Base-by-base conservation (phyloP, 1,139 yeast species). In the Suhomyces ambrosiae region DNA sequence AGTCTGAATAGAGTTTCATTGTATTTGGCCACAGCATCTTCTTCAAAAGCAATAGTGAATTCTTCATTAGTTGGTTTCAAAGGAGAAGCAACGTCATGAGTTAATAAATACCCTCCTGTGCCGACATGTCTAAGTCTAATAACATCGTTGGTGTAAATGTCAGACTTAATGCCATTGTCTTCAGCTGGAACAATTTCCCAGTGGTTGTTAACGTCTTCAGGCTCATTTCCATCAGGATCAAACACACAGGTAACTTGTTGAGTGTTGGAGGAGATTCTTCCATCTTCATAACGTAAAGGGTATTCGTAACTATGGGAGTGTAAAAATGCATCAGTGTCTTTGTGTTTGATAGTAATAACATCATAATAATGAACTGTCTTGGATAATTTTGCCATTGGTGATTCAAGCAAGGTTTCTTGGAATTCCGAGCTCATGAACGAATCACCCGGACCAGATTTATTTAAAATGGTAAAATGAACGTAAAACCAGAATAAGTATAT, bases 211-310 rank as follows among this genome's bases (percentile, higher is more conserved):
- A 60, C 52, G 52, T 88, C 96, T 17, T 59, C 49, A 2, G 52
- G 45, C 23, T 52, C 66, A 6, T 39, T 37, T 17, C 39, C 43
- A 11, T 64, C 68, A 3, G 41, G 35, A 32, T 58, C 56, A 27
- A 54, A 48, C 39, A 80, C 79, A 48, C 88, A 87, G 5, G 97
- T 89, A 22, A 92, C 96, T 63, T 88, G 96, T 66, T 92, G 98
- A 40, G 95, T 92, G 60, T 87, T 86, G 8, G 97, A 89, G 1
- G 97, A 90, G 36, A 92, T 74, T 65, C 99, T 82, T 9, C 98
- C 98, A 59, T 92, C 97, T 39, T 88, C 97, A 59, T 92, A 92
- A 58, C 97, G 82, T 53, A 89, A 70, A 25, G 99, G 99, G 60
- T 92, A 92, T 10, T 51, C 59, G 23, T 68, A 74, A 9, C 60